Conservation (phyloP, 1,139 yeast species). For the Yamadazyma atlantica region DNA sequence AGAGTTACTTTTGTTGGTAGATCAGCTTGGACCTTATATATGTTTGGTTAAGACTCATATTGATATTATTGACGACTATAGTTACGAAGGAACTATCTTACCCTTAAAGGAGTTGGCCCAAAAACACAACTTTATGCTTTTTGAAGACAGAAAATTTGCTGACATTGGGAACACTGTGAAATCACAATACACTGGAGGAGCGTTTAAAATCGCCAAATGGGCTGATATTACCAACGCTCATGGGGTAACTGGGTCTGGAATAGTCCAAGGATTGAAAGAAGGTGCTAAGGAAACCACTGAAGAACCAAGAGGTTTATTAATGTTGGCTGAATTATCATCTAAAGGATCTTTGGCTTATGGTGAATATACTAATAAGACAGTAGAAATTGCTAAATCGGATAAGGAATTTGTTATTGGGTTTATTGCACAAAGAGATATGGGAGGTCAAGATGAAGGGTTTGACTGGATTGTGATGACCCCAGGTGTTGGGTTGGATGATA, state of each 20-base stretch:
- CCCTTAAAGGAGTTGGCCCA: slow-evolving; percentile 71
- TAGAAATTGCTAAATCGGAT: slow-evolving; percentile 86
- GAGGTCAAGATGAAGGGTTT: slow-evolving; percentile 76
- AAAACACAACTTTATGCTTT: slow-evolving; percentile 82
- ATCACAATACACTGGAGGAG: slow-evolving; percentile 89
- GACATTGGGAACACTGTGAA: slow-evolving; percentile 99
- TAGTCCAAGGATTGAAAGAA: slow-evolving; percentile 81
- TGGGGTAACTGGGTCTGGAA: slow-evolving; percentile 94
- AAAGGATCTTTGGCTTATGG: slow-evolving; percentile 93
- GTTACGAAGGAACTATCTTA: slow-evolving; percentile 71
- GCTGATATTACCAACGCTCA: slow-evolving; percentile 97
- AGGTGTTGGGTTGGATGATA: slow-evolving; percentile 96
- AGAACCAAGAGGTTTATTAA: slow-evolving; percentile 82
- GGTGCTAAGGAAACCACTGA: slow-evolving; percentile 74
- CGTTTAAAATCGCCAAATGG: slow-evolving; percentile 88
- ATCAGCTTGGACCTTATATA: slow-evolving; percentile 83
- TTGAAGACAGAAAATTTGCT: slow-evolving; percentile 97
- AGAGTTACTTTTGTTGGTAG: slow-evolving; percentile 72
- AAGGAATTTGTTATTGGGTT: slow-evolving; percentile 92
- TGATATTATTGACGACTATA: slow-evolving; percentile 87
- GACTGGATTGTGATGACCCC: slow-evolving; percentile 98
- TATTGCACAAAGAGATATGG: slow-evolving; percentile 90
- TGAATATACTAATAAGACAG: slow-evolving; percentile 81
- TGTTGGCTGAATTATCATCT: slow-evolving; percentile 94
- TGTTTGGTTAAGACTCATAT: slow-evolving; percentile 94